Evolutionary conservation across 2,329 filamentous ascomycete genomes (phyloP).

Genomic region (Verticillium nubilum): DNA sequence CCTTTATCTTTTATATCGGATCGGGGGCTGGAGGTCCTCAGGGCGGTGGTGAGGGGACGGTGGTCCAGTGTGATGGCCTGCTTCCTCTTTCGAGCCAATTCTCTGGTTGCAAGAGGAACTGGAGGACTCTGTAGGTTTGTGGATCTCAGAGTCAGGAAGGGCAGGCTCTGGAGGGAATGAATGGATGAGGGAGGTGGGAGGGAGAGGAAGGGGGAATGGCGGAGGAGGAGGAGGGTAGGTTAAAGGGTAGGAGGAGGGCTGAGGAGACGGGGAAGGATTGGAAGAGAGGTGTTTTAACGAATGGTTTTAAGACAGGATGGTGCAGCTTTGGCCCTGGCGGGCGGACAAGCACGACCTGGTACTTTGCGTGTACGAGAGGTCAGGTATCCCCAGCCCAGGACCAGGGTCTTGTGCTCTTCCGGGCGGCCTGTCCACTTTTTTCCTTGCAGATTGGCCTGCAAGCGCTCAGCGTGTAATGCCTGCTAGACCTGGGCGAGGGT

Average conservation of each 20-base stretch:
- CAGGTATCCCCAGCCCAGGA: constrained; percentile 3
- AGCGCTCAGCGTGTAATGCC: constrained; percentile 4
- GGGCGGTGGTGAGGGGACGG: constrained; percentile 14
- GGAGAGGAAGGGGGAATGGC: constrained; percentile 26
- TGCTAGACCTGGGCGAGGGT: neutral
- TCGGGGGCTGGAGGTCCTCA: constrained; percentile 4
- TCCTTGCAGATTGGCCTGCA: constrained; percentile 12
- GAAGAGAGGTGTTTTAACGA: constrained; percentile 44
- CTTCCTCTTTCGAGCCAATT: constrained; percentile 12
- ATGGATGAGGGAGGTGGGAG: constrained; percentile 40
- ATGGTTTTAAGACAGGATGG: constrained; percentile 7
- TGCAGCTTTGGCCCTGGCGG: constrained; percentile 10
- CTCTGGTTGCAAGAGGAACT: constrained; percentile 9
- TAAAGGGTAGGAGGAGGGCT: constrained; percentile 49
- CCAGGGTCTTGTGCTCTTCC: constrained; percentile 1
- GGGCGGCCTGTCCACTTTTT: constrained; percentile 6
- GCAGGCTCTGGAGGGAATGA: constrained; percentile 46
- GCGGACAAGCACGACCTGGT: constrained; percentile 2
- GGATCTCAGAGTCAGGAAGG: constrained; percentile 37
- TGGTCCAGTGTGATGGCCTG: constrained; percentile 11
- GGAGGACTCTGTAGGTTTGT: constrained; percentile 6
- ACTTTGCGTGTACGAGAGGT: neutral
- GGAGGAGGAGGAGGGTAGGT: constrained; percentile 25
- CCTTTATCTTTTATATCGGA: constrained; percentile 4
- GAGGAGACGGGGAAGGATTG: constrained; percentile 51